Evolutionary conservation across 2,329 filamentous ascomycete genomes (phyloP).

Genomic region (Sordariomycetes sp.): DNA sequence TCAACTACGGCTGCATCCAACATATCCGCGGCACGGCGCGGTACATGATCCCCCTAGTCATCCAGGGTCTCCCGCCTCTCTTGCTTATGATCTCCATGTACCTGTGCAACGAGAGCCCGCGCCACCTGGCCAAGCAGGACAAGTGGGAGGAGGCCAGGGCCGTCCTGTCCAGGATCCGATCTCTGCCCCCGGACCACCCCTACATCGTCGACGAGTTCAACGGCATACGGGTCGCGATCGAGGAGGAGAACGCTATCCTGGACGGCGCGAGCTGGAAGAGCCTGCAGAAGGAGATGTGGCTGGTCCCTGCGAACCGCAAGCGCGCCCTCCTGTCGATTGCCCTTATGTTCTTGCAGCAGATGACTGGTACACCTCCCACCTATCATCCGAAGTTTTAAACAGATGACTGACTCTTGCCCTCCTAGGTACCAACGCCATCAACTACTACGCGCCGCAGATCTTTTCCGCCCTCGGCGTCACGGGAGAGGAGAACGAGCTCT

Average conservation of each 20-base stretch:
- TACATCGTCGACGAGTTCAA: conserved; percentile 49
- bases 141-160: conserved; percentile 52
- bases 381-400: not conserved
- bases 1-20: conserved; percentile 41
- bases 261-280: conserved; percentile 45
- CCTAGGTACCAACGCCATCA: conserved; percentile 12
- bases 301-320: conserved; percentile 49
- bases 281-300: conserved; percentile 46
- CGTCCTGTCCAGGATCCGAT: conserved; percentile 41
- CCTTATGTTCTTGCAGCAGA: conserved; percentile 59
- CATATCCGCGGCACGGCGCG: conserved; percentile 33
- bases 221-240: conserved; percentile 51
- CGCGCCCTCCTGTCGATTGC: conserved; percentile 51
- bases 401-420: not conserved
- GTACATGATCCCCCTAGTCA: conserved; percentile 51
- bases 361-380: conserved; percentile 43
- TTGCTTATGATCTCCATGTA: conserved; percentile 12
- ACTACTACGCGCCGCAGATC: conserved; percentile 61
- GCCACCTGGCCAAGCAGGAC: conserved; percentile 57
- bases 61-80: conserved; percentile 55
- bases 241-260: conserved; percentile 47
- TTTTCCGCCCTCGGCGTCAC: conserved; percentile 54
- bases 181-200: conserved; percentile 38
- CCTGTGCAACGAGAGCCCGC: conserved; percentile 35
- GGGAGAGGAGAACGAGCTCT: conserved; percentile 47